Percentiles rank a stretch among this genome's conserved stretches.
phyloP scores from a whole-genome alignment of 1,284 basidiomycete species.

The Heliocybe sulcata region DNA sequence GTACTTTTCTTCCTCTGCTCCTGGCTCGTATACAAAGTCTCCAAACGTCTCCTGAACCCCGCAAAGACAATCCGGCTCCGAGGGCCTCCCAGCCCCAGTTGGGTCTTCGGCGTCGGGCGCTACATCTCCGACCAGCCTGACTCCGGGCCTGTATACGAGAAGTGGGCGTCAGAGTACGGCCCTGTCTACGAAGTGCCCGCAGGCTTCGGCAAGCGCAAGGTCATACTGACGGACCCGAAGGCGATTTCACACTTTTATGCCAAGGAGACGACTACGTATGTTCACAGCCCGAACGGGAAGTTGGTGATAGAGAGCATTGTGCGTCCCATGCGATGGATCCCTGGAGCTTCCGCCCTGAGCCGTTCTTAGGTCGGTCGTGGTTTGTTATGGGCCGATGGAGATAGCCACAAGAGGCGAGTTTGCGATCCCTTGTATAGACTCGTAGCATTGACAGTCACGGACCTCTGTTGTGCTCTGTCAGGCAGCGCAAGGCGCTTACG shows the following conservation, averaged over 20 bases:
- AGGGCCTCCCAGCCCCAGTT: background rate
- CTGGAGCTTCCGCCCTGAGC: background rate
- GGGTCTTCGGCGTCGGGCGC: background rate
- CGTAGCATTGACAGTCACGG: background rate
- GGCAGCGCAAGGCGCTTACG: conserved; percentile 35
- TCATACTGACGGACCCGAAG: conserved; percentile 47
- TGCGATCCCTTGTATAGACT: background rate
- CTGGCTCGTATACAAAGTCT: background rate
- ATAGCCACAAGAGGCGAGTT: conserved; percentile 32
- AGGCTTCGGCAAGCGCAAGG: conserved; percentile 27
- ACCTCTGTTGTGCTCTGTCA: conserved; percentile 9
- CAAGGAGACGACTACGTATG: conserved; percentile 41
- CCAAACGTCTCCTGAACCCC: background rate
- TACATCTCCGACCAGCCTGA: background rate
- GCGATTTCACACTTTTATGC: conserved; percentile 45
- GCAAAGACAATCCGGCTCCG: background rate
- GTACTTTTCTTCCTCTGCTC: background rate
- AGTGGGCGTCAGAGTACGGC: background rate
- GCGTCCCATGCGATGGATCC: conserved; percentile 8
- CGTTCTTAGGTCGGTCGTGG: conserved; percentile 41
- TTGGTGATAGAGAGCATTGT: conserved; percentile 35
- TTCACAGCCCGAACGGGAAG: conserved; percentile 28
- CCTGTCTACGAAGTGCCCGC: background rate
- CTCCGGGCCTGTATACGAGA: background rate
- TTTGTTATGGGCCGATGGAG: conserved; percentile 43